Base-by-base conservation (phyloP, 805 yeast genomes). In the Cyberlindnera lachancei region DNA sequence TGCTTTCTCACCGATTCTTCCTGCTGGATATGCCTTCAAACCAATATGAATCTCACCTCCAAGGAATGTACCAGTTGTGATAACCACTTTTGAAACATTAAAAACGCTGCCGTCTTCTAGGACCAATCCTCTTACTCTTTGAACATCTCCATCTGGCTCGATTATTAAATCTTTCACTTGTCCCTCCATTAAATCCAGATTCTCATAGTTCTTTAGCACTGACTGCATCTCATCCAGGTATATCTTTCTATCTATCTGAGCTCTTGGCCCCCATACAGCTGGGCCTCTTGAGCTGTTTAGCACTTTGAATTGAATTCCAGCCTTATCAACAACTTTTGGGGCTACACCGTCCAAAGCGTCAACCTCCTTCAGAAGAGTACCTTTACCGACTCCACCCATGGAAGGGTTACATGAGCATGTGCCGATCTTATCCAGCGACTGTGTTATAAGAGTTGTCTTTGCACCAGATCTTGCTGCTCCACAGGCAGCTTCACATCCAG, bases 311-410 rank as follows among this genome's bases (percentile, higher is more conserved):
- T 88, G 95, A 19, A 88, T 82, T 1, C 97, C 98, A 0, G 97
- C 94, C 46, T 70, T 64, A 58, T 92, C 99, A 2, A 92, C 87
- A n/a, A 92, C 75, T 37, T 72, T 64, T 0, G 88, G 77, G 5
- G 94, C 76, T 1, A 90, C 82, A 7, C 99, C 99, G 55, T 90
- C 99, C 27, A 92, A 61, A 0, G 99, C 97, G 63, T 92, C 99
- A 11, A 92, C 86, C 59, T 92, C 99, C 43, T 85, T 71, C 23
- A 92, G 61, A 25, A 92, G 61, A 0, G 95, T 90, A 12, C 98
- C 99, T 52, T 92, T 92, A 1, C 98, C 99, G 34, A 92, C 88
- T 40, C 99, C 99, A 23, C 98, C 99, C 80, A 87, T 84, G 26
- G 84, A 87, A 8, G 99, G 99, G 53, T 92, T 92, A 56, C 99